These are phyloP conservation scores for Panicum miliaceum DNA, from an alignment of 176 grass and related monocot genomes.

Conservation along the genomic window DNA sequence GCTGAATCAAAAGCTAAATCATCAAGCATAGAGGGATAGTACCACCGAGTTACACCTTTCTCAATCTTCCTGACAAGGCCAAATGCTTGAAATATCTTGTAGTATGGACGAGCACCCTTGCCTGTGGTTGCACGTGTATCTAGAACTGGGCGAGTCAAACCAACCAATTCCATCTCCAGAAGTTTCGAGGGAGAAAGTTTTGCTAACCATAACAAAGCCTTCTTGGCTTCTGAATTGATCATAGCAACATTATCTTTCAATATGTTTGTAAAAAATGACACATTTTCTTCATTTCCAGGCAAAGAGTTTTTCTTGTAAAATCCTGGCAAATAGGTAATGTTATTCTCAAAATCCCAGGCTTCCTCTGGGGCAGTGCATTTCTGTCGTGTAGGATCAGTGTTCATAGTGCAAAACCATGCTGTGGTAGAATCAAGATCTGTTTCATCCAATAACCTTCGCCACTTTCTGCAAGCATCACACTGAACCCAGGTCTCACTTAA, in stretches of 20 bases:
- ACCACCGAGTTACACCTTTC: constrained; percentile 60
- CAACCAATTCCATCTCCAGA: constrained; percentile 77
- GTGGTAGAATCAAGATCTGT: constrained; percentile 60
- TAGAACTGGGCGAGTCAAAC: constrained; percentile 79
- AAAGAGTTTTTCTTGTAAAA: constrained; percentile 77
- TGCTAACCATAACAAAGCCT: constrained; percentile 86
- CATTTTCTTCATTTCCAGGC: constrained; percentile 75
- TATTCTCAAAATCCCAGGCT: constrained; percentile 61
- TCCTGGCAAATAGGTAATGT: constrained; percentile 82
- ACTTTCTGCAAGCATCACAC: constrained; percentile 96
- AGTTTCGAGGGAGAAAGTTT: constrained; percentile 74
- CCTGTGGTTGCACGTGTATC: constrained; percentile 53
- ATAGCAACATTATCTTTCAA: constrained; percentile 71
- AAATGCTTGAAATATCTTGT: constrained; percentile 92
- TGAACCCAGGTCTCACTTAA: constrained; percentile 84
- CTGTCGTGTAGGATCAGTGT: constrained; percentile 62
- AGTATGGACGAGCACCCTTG: constrained; percentile 63
- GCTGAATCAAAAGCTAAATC: constrained; percentile 80
- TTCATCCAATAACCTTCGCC: constrained; percentile 65
- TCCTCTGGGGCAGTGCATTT: constrained; percentile 72
- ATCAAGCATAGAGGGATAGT: constrained; percentile 81
- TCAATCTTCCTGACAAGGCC: constrained; percentile 83
- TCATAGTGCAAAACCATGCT: constrained; percentile 98
- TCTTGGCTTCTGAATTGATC: constrained; percentile 79
- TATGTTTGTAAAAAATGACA: constrained; percentile 74